phyloP scores from a whole-genome alignment of 2,329 filamentous ascomycete genomes.

The Fonsecaea monophora region DNA sequence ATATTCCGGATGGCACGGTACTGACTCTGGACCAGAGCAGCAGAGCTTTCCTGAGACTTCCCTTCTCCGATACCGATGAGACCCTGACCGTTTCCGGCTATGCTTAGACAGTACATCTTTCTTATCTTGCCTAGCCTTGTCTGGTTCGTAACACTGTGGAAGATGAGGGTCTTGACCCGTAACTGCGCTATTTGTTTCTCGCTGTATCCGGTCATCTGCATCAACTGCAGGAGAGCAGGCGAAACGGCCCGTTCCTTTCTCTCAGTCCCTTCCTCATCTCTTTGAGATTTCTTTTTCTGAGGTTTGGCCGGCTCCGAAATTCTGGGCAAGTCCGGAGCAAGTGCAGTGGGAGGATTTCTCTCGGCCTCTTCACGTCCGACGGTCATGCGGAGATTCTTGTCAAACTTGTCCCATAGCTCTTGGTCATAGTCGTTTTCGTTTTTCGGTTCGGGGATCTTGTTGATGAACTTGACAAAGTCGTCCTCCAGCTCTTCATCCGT shows the following conservation, averaged over 20 bases:
- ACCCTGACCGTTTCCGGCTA: slow-evolving; percentile 87
- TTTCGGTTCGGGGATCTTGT: slow-evolving; percentile 41
- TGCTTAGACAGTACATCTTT: slow-evolving; percentile 74
- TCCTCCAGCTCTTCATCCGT: slow-evolving; percentile 66
- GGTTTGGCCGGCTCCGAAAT: slow-evolving; percentile 45
- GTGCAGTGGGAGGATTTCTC: slow-evolving; percentile 55
- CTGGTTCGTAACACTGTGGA: slow-evolving; percentile 82
- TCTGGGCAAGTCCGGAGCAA: slow-evolving; percentile 61
- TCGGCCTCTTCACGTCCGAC: slow-evolving; percentile 59
- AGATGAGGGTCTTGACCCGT: slow-evolving; percentile 74
- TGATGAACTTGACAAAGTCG: slow-evolving; percentile 58
- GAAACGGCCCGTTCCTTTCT: slow-evolving; percentile 27
- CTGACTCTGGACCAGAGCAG: slow-evolving; percentile 74
- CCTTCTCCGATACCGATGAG: slow-evolving; percentile 87
- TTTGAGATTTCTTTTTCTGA: slow-evolving; percentile 41
- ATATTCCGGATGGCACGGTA: slow-evolving; percentile 88
- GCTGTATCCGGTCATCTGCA: slow-evolving; percentile 64
- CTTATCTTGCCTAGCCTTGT: slow-evolving; percentile 94
- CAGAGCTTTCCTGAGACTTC: slow-evolving; percentile 76
- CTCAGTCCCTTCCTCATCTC: slow-evolving; percentile 39
- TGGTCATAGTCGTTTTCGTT: slow-evolving; percentile 38
- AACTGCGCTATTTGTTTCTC: slow-evolving; percentile 59
- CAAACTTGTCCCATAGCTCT: slow-evolving; percentile 36
- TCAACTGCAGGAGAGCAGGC: slow-evolving; percentile 55
- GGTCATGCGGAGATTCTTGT: slow-evolving; percentile 54